Conservation (phyloP, 108 stramenopile species). For the Nitzschia palea region DNA sequence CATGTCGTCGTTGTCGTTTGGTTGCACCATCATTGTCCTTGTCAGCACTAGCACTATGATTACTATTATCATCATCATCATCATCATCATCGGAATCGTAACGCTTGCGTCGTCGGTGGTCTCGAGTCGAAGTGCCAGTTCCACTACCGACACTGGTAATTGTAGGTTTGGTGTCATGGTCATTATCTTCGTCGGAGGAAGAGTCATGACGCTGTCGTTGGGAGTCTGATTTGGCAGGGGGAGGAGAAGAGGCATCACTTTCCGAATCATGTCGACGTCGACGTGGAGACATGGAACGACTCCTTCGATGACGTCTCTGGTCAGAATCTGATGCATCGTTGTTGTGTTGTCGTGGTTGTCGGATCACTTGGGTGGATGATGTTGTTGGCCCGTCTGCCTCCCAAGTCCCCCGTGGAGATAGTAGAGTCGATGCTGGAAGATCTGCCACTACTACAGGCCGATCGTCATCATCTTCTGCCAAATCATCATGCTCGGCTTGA, state of each 20-base stretch:
- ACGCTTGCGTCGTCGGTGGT: background rate
- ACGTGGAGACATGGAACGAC: background rate
- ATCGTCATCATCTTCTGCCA: slow-evolving; percentile 27
- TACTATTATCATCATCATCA: slow-evolving; percentile 10
- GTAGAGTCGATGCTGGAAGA: slow-evolving; percentile 1
- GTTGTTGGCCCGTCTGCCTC: background rate
- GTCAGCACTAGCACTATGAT: slow-evolving; percentile 13
- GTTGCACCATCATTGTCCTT: background rate
- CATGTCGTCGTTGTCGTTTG: slow-evolving; percentile 9
- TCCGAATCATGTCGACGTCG: slow-evolving; percentile 21
- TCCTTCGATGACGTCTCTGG: background rate
- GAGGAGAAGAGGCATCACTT: background rate
- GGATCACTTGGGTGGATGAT: background rate
- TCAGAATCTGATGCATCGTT: background rate
- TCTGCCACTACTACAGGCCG: slow-evolving; percentile 29
- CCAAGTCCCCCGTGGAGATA: slow-evolving; percentile 10
- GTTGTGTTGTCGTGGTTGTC: background rate
- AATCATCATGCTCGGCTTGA: background rate
- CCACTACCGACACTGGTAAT: background rate
- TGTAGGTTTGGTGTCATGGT: slow-evolving; percentile 4
- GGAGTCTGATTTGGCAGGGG: background rate
- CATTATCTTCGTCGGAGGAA: slow-evolving; percentile 15
- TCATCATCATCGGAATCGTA: slow-evolving; percentile 22
- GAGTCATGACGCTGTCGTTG: slow-evolving; percentile 21
- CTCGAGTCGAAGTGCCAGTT: background rate